Evolutionary conservation across 805 yeast genomes (phyloP).

Genomic region (Wickerhamiella slavikovae): DNA sequence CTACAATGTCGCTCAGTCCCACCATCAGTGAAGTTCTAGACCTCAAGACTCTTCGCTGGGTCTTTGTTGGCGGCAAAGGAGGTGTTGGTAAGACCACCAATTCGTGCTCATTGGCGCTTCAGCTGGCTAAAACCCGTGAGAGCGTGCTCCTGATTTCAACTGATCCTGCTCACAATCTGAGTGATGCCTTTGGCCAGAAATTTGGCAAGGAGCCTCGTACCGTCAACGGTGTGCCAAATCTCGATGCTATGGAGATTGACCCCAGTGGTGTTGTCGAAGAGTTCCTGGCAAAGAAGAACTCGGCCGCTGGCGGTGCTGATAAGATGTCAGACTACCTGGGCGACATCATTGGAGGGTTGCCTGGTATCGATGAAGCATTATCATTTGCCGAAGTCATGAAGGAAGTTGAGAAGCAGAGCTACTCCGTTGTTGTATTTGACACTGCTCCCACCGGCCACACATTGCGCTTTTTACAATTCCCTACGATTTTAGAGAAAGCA

Average conservation of each 20-base stretch:
- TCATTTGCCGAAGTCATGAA: conserved; percentile 96
- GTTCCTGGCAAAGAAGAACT: conserved; percentile 27
- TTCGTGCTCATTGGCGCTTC: conserved; percentile 86
- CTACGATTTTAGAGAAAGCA: conserved; percentile 75
- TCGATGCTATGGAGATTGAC: conserved; percentile 97
- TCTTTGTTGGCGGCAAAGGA: conserved; percentile 98
- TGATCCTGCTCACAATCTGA: conserved; percentile 95
- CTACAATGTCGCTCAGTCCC: conserved; percentile 18
- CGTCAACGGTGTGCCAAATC: conserved; percentile 72
- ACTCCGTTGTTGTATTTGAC: conserved; percentile 84
- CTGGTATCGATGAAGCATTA: conserved; percentile 96
- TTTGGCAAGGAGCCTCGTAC: conserved; percentile 91
- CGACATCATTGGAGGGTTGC: conserved; percentile 85
- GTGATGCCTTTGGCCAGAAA: conserved; percentile 96
- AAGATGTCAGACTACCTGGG: conserved; percentile 56
- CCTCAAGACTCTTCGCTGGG: conserved; percentile 58
- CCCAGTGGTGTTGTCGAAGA: conserved; percentile 89
- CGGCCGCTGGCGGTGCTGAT: conserved; percentile 16
- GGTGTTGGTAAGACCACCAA: conserved; percentile 99
- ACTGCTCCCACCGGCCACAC: conserved; percentile 99
- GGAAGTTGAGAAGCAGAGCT: conserved; percentile 64
- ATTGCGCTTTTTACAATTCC: conserved; percentile 80
- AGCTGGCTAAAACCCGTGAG: conserved; percentile 68
- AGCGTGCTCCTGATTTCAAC: conserved; percentile 81
- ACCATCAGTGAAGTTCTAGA: conserved; percentile 23